Percentiles rank a stretch among this genome's conserved stretches.
Conservation (phyloP, 768 basidiomycete species). For the Ramaria sp. region DNA sequence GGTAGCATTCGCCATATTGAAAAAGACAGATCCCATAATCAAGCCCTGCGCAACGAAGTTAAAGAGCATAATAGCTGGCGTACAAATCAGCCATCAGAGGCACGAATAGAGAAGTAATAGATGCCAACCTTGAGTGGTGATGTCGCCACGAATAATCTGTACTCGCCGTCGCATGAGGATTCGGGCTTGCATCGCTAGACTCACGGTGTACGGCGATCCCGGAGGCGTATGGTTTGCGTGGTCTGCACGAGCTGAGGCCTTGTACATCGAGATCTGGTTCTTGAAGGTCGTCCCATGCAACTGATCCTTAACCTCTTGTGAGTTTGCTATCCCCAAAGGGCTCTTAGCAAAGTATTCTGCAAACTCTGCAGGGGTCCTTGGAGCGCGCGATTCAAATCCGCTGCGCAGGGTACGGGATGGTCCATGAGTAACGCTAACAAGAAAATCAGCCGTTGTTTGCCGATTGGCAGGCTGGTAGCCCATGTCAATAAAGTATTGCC, state of each 20-base stretch:
- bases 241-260: conserved; percentile 37
- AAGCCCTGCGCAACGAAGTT: conserved; percentile 33
- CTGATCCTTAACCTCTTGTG: neutral
- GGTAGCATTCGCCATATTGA: conserved; percentile 41
- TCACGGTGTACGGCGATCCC: conserved; percentile 31
- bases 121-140: conserved; percentile 23
- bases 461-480: conserved; percentile 65
- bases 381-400: conserved; percentile 29
- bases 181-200: conserved; percentile 33
- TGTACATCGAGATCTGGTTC: conserved; percentile 32
- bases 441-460: conserved; percentile 79
- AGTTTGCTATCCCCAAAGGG: conserved; percentile 3
- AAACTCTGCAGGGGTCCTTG: conserved; percentile 49
- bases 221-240: conserved; percentile 34
- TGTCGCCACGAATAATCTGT: conserved; percentile 34
- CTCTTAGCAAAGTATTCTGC: conserved; percentile 25
- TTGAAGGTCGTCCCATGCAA: conserved; percentile 31
- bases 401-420: conserved; percentile 39
- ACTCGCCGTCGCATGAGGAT: conserved; percentile 33
- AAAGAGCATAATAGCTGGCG: conserved; percentile 31
- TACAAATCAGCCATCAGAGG: conserved; percentile 13
- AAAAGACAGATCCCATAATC: conserved; percentile 57
- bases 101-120: conserved; percentile 19
- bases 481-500: conserved; percentile 65
- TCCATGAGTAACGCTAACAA: conserved; percentile 49